Evolutionary conservation across 768 basidiomycete species (phyloP).

Genomic region (Suillus subluteus): DNA sequence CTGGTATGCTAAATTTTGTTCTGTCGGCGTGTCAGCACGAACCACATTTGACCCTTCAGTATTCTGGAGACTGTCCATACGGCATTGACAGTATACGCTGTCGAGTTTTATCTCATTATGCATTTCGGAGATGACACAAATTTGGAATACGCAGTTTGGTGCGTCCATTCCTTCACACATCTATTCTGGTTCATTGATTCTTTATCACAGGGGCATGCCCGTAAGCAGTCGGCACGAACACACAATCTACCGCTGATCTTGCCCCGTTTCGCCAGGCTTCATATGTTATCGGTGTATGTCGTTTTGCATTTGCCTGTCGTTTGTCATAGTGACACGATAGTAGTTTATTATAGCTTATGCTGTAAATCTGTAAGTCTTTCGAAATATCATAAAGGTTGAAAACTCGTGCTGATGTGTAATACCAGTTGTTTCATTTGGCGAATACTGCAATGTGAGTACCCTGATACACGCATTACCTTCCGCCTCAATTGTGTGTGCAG

Average conservation of each 20-base stretch:
- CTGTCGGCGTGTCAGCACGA: not conserved
- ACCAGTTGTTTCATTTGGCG: conserved; percentile 25
- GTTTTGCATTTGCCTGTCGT: not conserved
- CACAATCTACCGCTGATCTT: not conserved
- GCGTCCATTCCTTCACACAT: not conserved
- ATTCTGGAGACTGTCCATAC: conserved; percentile 20
- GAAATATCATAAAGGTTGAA: not conserved
- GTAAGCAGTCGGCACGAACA: conserved; percentile 7
- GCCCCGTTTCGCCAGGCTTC: conserved; percentile 6
- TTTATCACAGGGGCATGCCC: conserved; percentile 15
- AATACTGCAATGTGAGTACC: conserved; percentile 21
- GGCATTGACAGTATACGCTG: conserved; percentile 17
- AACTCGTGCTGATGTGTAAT: not conserved
- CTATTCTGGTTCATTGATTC: not conserved
- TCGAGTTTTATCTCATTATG: conserved; percentile 22
- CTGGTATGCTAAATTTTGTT: conserved; percentile 13
- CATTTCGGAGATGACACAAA: conserved; percentile 13
- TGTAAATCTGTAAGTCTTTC: conserved; percentile 11
- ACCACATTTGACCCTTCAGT: conserved; percentile 4
- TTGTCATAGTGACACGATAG: not conserved
- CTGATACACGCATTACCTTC: not conserved
- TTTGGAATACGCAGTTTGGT: conserved; percentile 19
- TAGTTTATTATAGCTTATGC: conserved; percentile 12
- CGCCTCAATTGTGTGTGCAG: conserved; percentile 5
- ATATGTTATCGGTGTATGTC: conserved; percentile 16